phyloP scores from a whole-genome alignment of 1,284 basidiomycete species.

The Peniophora sp. region DNA sequence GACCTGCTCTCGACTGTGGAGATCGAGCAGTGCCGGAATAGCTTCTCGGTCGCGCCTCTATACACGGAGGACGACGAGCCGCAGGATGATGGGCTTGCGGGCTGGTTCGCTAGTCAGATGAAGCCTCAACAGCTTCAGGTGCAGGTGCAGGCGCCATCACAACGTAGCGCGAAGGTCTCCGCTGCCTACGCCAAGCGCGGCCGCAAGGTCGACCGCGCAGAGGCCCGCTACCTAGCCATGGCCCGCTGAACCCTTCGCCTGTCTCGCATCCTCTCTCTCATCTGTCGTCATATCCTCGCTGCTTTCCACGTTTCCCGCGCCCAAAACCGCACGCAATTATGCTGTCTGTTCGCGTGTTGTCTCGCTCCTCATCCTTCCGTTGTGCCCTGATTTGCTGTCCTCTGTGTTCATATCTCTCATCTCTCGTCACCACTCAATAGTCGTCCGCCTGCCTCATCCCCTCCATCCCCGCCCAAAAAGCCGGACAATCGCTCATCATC shows the following conservation, averaged over 20 bases:
- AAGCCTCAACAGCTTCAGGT: background rate
- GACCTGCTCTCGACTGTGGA: conserved; percentile 5
- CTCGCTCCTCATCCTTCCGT: background rate
- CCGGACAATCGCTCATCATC: too few relatives aligned
- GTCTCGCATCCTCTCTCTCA: background rate
- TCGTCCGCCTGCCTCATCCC: too few relatives aligned
- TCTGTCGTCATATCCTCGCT: background rate
- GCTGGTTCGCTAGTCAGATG: conserved; percentile 7
- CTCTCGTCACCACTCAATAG: background rate
- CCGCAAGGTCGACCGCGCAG: background rate
- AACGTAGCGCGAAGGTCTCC: background rate
- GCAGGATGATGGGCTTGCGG: background rate
- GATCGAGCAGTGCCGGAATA: background rate
- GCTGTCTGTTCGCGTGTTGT: conserved; percentile 6
- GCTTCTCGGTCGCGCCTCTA: conserved; percentile 1
- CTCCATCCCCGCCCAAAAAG: too few relatives aligned
- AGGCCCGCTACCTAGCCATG: background rate
- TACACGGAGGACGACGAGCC: background rate
- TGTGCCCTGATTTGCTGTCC: background rate
- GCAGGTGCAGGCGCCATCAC: background rate
- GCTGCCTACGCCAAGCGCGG: background rate
- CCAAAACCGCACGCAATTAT: background rate
- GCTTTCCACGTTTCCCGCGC: background rate
- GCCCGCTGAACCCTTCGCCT: background rate
- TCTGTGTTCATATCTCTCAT: background rate